Base-by-base conservation (phyloP, 129 eudicot species). In the Logfia minima region DNA sequence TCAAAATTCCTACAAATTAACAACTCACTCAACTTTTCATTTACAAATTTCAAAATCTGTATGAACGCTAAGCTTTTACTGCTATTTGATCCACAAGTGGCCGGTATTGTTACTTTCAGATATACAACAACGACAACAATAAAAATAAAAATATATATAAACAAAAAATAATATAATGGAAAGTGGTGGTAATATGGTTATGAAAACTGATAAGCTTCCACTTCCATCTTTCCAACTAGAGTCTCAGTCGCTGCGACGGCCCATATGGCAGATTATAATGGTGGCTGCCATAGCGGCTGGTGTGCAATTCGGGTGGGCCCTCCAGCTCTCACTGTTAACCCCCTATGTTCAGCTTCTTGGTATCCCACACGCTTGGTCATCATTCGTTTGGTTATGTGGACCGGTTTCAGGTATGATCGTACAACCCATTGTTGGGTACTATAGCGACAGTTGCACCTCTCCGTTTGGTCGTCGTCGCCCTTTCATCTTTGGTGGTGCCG, bases 251-350 rank as follows among this genome's bases (percentile, higher is more conserved):
- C 17, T 74, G 21, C 53, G 72, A 0, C 67, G 76, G 2, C 87
- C 97, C 56, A 77, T 88, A 2, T 59, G 86, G 74, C 89, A 90
- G 18, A 35, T 86, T 0, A 19, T 87, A 7, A 41, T 87, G 53
- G 97, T 94, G 4, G 92, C 98, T 6, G 80, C 90, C 17, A 91
- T 94, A 59, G 98, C 97, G 9, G 97, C 97, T 58, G 98, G 98
- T 4, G 83, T 94, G 2, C 98, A 94, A 23, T 94, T 94, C 60
- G 98, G 98, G 2, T 94, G 98, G 98, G 98, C 98, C 22, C 84
- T 94, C 0, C 98, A 94, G 68, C 88, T 94, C n/a, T 94, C 98
- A 3, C 62, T 94, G 3, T 77, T 94, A 35, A 94, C 98, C 2
- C 98, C 98, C 0, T 94, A 91, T 45, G 98, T 94, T 7, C 98